Conservation (phyloP, 495 filamentous ascomycete species). For the Letharia columbiana region DNA sequence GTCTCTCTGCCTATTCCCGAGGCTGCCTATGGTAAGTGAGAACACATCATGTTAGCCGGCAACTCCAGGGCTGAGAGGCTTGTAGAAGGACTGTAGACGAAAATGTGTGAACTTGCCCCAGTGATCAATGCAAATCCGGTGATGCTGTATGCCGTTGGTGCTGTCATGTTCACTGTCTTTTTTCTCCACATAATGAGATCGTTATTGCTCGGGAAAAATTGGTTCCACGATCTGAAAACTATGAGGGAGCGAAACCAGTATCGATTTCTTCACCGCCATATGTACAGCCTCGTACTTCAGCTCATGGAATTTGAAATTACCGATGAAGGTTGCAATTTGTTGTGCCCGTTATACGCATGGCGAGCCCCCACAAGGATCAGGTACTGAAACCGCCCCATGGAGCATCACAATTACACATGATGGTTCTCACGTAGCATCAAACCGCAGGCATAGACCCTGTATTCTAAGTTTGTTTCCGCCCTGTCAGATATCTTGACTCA, state of each 20-base stretch:
- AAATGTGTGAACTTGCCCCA: neutral
- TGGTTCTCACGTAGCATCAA: neutral
- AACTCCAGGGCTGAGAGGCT: neutral
- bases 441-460: neutral
- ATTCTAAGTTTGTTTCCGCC: neutral
- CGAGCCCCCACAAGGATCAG: neutral
- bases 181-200: neutral
- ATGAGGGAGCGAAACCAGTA: neutral
- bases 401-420: neutral
- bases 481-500: neutral
- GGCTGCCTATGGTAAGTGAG: neutral
- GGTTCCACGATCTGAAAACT: neutral
- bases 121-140: neutral
- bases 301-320: neutral
- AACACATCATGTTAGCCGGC: neutral
- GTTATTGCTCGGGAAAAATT: neutral
- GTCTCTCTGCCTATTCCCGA: slow-evolving; percentile 29
- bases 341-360: neutral
- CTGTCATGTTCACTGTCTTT: neutral
- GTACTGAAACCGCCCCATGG: neutral
- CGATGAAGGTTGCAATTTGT: neutral
- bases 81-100: too few relatives aligned
- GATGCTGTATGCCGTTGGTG: neutral
- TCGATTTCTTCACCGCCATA: neutral
- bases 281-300: neutral